Conservation (phyloP, 441 rosid species). For the Lepidium campestre region DNA sequence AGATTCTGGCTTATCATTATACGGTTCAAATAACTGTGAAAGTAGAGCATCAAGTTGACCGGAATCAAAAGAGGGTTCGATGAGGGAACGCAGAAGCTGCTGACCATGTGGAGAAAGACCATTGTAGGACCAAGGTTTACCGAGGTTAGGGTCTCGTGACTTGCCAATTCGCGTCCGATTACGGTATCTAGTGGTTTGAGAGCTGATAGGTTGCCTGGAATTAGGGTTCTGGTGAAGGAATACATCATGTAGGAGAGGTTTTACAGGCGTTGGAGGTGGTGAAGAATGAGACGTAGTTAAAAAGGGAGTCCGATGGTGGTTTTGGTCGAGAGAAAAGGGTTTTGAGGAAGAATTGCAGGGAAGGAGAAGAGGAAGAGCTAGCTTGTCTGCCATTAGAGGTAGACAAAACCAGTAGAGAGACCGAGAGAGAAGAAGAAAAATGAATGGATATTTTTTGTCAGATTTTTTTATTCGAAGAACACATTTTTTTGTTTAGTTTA, state of each 20-base stretch:
- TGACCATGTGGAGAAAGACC: slow-evolving; percentile 66
- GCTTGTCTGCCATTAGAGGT: slow-evolving; percentile 63
- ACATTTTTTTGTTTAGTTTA: not conserved
- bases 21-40: slow-evolving; percentile 34
- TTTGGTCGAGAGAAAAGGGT: slow-evolving; percentile 32
- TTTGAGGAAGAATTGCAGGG: slow-evolving; percentile 44
- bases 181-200: slow-evolving; percentile 26
- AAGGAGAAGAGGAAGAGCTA: slow-evolving; percentile 67
- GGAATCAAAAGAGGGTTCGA: slow-evolving; percentile 51
- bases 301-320: slow-evolving; percentile 17
- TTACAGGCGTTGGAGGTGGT: slow-evolving; percentile 22
- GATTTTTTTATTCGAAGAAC: not conserved
- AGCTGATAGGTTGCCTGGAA: slow-evolving; percentile 25
- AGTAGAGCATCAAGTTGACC: slow-evolving; percentile 33
- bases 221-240: slow-evolving; percentile 33
- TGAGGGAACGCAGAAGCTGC: slow-evolving; percentile 45
- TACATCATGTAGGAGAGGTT: slow-evolving; percentile 42
- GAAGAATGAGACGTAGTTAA: slow-evolving; percentile 23
- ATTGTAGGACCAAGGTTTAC: slow-evolving; percentile 68
- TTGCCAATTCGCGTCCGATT: slow-evolving; percentile 51
- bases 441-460: slow-evolving; percentile 25
- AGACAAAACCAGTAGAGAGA: not conserved
- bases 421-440: not conserved
- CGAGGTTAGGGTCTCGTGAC: slow-evolving; percentile 60
- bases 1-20: slow-evolving; percentile 27